These are phyloP conservation scores for Nephelium lappaceum DNA, from an alignment of 345 rosid genomes.

Conservation along the genomic window DNA sequence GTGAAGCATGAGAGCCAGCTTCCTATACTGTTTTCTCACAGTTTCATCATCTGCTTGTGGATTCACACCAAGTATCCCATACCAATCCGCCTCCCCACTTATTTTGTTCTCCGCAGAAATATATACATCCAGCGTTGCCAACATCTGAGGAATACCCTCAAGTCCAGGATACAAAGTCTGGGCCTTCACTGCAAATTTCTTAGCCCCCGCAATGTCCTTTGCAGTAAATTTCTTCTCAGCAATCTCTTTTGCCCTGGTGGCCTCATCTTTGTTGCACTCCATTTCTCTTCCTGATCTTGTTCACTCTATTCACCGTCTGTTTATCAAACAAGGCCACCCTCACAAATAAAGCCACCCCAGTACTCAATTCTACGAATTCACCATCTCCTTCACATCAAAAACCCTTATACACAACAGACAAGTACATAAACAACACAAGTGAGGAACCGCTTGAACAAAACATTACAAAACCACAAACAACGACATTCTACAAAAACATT, in stretches of 20 bases:
- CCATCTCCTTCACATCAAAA: neutral
- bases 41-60: conserved; percentile 53
- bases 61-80: conserved; percentile 50
- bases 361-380: conserved; percentile 3
- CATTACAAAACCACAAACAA: neutral
- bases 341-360: neutral
- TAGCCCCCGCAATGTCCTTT: conserved; percentile 55
- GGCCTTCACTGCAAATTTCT: conserved; percentile 68
- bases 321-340: neutral
- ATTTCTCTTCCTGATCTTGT: conserved; percentile 24
- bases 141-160: conserved; percentile 56
- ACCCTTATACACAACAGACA: neutral
- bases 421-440: neutral
- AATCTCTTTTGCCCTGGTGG: conserved; percentile 60
- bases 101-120: conserved; percentile 47
- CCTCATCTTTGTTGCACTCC: conserved; percentile 76
- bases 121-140: conserved; percentile 54
- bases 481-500: neutral
- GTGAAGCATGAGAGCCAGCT: conserved; percentile 63
- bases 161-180: conserved; percentile 59
- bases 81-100: conserved; percentile 53
- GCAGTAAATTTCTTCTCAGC: conserved; percentile 58
- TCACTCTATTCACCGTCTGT: neutral
- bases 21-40: conserved; percentile 58
- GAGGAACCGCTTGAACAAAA: conserved; percentile 24